Evolutionary conservation across 352 stramenopile genomes (phyloP).

Genomic region (Pythium angustatum): DNA sequence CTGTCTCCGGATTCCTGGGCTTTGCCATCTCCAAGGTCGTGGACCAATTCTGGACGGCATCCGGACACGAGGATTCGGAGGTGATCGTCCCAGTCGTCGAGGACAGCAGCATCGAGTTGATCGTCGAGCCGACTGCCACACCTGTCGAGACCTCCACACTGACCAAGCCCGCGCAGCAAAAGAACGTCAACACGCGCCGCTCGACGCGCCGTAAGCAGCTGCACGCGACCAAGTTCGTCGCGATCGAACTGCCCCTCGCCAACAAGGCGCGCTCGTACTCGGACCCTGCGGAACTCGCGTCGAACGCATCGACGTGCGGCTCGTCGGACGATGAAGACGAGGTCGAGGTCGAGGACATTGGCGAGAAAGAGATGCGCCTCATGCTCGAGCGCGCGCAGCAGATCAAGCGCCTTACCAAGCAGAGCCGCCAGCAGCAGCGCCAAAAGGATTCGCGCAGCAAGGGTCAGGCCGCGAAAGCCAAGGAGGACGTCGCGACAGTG

Average conservation of each 20-base stretch:
- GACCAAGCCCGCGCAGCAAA: conserved; percentile 14
- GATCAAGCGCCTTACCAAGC: conserved; percentile 37
- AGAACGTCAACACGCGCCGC: conserved; percentile 10
- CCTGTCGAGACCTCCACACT: not conserved
- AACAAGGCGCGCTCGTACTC: conserved; percentile 27
- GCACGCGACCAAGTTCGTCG: conserved; percentile 1
- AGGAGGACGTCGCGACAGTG: conserved; percentile 8
- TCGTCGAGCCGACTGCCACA: conserved; percentile 1
- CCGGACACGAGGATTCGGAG: conserved; percentile 6
- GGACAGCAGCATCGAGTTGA: not conserved
- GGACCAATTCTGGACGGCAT: conserved; percentile 28
- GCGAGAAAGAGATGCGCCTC: conserved; percentile 35
- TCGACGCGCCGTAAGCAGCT: conserved; percentile 21
- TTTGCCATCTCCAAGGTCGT: conserved; percentile 33
- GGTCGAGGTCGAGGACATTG: conserved; percentile 33
- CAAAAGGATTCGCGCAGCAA: conserved; percentile 9
- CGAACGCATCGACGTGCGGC: conserved; percentile 39
- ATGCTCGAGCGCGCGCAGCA: conserved; percentile 41
- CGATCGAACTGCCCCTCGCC: conserved; percentile 14
- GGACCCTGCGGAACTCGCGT: conserved; percentile 27
- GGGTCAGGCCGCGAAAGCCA: conserved; percentile 10
- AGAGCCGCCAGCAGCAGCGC: conserved; percentile 21
- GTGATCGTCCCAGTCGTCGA: not conserved
- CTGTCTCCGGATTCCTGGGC: conserved; percentile 31
- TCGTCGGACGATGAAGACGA: conserved; percentile 39